phyloP scores from a whole-genome alignment of 768 basidiomycete species.

The Termitomyces sp. region DNA sequence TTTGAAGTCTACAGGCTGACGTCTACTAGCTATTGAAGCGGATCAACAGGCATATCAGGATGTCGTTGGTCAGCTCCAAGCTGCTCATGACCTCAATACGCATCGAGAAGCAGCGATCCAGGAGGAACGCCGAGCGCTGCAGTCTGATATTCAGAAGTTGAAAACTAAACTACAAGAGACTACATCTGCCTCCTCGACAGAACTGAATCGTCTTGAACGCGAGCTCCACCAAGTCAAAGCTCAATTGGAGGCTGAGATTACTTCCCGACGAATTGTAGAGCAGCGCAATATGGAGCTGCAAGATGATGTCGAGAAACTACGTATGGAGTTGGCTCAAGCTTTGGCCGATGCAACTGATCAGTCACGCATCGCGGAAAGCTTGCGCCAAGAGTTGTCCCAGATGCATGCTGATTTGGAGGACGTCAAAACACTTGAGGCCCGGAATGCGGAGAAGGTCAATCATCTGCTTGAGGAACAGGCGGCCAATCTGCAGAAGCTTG shows the following conservation, averaged over 20 bases:
- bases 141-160: constrained; percentile 52
- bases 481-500: constrained; percentile 60
- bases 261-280: constrained; percentile 58
- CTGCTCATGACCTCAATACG: constrained; percentile 47
- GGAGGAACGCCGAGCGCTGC: constrained; percentile 50
- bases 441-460: constrained; percentile 57
- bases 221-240: constrained; percentile 58
- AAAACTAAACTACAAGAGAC: constrained; percentile 36
- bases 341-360: constrained; percentile 67
- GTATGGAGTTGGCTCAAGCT: constrained; percentile 47
- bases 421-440: constrained; percentile 58
- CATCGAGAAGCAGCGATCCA: constrained; percentile 53
- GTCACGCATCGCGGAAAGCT: constrained; percentile 47
- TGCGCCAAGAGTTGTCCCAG: constrained; percentile 59
- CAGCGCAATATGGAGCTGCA: constrained; percentile 54
- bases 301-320: constrained; percentile 49
- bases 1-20: constrained; percentile 4
- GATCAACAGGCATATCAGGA: constrained; percentile 74
- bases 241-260: constrained; percentile 58
- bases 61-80: constrained; percentile 60
- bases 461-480: constrained; percentile 72
- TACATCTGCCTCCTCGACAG: constrained; percentile 30
- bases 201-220: constrained; percentile 54
- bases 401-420: constrained; percentile 60
- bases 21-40: constrained; percentile 54